Conservation (phyloP, 1,139 yeast species). For the Pichia sp. region DNA sequence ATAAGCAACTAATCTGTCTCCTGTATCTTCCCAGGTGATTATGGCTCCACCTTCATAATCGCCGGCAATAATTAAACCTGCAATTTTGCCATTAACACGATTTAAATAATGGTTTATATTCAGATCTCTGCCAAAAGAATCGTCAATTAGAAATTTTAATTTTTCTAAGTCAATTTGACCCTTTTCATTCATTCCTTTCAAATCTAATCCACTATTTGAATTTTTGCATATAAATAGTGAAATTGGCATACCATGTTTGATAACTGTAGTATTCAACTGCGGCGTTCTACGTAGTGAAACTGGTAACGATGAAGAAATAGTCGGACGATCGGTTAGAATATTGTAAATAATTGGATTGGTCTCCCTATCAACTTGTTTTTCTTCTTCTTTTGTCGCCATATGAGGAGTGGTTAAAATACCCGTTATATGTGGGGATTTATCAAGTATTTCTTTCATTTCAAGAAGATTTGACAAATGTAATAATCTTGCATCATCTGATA, state of each 20-base stretch:
- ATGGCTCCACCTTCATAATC: slow-evolving; percentile 96
- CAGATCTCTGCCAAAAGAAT: slow-evolving; percentile 70
- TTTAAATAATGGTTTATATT: slow-evolving; percentile 57
- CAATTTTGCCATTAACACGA: slow-evolving; percentile 60
- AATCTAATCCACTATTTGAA: slow-evolving; percentile 33
- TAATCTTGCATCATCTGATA: slow-evolving; percentile 40
- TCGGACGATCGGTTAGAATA: slow-evolving; percentile 82
- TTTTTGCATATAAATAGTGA: slow-evolving; percentile 35
- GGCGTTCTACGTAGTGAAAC: slow-evolving; percentile 62
- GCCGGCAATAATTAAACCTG: slow-evolving; percentile 79
- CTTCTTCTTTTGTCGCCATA: slow-evolving; percentile 39
- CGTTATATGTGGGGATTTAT: slow-evolving; percentile 39
- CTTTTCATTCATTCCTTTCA: slow-evolving; percentile 38
- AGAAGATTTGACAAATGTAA: slow-evolving; percentile 50
- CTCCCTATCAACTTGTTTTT: slow-evolving; percentile 59
- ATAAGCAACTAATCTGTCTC: slow-evolving; percentile 45
- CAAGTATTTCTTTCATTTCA: slow-evolving; percentile 45
- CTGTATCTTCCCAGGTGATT: slow-evolving; percentile 50
- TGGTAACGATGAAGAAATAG: slow-evolving; percentile 90
- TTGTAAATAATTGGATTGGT: slow-evolving; percentile 85
- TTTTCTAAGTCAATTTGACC: slow-evolving; percentile 50
- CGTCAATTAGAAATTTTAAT: slow-evolving; percentile 59
- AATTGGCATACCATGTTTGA: slow-evolving; percentile 73
- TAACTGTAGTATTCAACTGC: slow-evolving; percentile 64
- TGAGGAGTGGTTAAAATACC: slow-evolving; percentile 48